phyloP scores from a whole-genome alignment of 257 asterid genomes.

The Verbascum thapsus region DNA sequence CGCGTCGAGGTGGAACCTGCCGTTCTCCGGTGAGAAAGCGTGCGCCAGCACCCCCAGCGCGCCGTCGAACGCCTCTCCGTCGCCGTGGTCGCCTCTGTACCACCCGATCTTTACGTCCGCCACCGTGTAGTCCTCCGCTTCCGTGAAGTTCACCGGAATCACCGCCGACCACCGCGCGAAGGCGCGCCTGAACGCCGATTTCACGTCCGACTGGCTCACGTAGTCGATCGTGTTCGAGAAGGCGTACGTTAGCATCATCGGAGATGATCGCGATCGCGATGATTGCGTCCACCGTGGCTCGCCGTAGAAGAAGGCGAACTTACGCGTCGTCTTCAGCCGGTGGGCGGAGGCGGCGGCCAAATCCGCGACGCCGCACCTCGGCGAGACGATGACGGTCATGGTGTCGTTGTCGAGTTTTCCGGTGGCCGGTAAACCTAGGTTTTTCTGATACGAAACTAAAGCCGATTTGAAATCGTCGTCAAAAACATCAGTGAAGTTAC shows the following conservation, averaged over 20 bases:
- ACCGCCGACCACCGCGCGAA: slow-evolving; percentile 84
- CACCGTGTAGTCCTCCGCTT: slow-evolving; percentile 38
- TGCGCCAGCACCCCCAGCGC: slow-evolving; percentile 79
- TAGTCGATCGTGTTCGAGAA: slow-evolving; percentile 61
- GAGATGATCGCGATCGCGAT: too few relatives aligned
- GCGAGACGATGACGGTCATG: slow-evolving; percentile 48
- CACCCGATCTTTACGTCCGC: slow-evolving; percentile 87
- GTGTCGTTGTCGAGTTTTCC: slow-evolving; percentile 66
- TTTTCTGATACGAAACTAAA: slow-evolving; percentile 53
- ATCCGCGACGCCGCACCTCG: slow-evolving; percentile 79
- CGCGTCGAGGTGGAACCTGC: slow-evolving; percentile 77
- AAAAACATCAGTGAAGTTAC: slow-evolving; percentile 50
- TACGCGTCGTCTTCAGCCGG: slow-evolving; percentile 37
- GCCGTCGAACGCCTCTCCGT: slow-evolving; percentile 85
- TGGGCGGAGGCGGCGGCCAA: neutral
- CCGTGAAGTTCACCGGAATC: slow-evolving; percentile 86
- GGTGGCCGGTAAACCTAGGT: slow-evolving; percentile 49
- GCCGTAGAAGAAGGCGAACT: slow-evolving; percentile 57
- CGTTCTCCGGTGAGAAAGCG: slow-evolving; percentile 93
- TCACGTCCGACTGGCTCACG: slow-evolving; percentile 39
- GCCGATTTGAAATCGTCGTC: slow-evolving; percentile 67
- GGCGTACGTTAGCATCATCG: slow-evolving; percentile 63
- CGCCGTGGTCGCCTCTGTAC: slow-evolving; percentile 85
- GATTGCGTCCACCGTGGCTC: slow-evolving; percentile 71
- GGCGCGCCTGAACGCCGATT: slow-evolving; percentile 45